Evolutionary conservation across 495 filamentous ascomycete species (phyloP), one percentile per base, ranked within the genome.

Genomic region (Hamigera avellanea): DNA sequence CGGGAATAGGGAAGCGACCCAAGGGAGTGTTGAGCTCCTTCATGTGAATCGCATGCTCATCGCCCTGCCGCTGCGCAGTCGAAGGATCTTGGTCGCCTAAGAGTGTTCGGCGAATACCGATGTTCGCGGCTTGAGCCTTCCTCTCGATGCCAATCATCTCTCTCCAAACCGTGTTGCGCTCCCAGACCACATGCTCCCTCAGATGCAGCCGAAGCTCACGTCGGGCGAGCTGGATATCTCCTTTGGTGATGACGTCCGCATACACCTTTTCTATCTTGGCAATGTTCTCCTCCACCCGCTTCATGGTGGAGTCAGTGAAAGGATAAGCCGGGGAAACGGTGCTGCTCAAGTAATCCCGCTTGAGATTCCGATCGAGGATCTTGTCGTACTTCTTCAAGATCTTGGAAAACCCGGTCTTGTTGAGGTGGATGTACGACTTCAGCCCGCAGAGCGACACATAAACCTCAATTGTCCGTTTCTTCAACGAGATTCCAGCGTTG

Each of bases 351-450:
- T 95, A 99, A 38, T 68, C 64, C 10, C 70, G 53, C 33, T 85
- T 84, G 14, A 96, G 64, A 35, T 73, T 77, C 26, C 78, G 79
- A 52, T 95, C 80, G 19, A 91, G 63, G 35, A 82, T 95, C 69
- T 99, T 99, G 66, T 99, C 91, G 52, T 91, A 99, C 56, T 99
- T 99, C 66, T 99, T 99, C 45, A 95, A 59, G 2, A 87, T 86
- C 60, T 99, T 99, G 28, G 76, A 72, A 59, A 99, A 99, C 2
- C 91, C 91, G 0, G 91, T 99, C 59, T 78, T 80, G 66, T 99
- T 99, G 29, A 99, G 69, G 61, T 99, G 91, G 36, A 91, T 76
- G 53, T 88, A 99, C 10, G 88, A 95, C 54, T 93, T 86, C 38
- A 99, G 73, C 45, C 94, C 91, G 61, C 91, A 95, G n/a, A 96